These are phyloP conservation scores for Blastobotrys peoriensis DNA, from an alignment of 805 yeast species.

Conservation along the genomic window DNA sequence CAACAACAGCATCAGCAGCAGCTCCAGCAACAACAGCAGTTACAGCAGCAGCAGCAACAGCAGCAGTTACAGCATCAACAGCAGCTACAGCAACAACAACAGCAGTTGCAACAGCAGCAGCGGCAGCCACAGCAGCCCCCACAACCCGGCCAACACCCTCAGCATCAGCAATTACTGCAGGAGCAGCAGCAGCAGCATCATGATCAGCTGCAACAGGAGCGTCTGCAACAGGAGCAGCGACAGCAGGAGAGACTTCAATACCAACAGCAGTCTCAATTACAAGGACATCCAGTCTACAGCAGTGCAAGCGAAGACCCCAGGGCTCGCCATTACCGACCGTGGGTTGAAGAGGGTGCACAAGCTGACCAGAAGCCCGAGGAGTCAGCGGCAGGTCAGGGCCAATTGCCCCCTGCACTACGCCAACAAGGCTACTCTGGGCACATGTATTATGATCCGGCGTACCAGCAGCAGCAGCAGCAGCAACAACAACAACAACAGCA, in stretches of 20 bases:
- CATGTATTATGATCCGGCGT: too few species aligned
- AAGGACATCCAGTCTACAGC: too few species aligned
- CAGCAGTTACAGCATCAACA: constrained; percentile 10
- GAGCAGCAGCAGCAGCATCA: constrained; percentile 10
- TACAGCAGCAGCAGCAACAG: constrained; percentile 7
- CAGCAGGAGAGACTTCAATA: constrained; percentile 10
- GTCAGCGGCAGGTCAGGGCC: too few species aligned
- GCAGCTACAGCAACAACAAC: constrained; percentile 10
- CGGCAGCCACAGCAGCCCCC: constrained; percentile 16
- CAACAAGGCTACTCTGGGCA: too few species aligned
- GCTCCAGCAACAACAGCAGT: constrained; percentile 10
- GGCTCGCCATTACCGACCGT: too few species aligned
- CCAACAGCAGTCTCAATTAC: constrained; percentile 8
- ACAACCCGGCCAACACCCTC: constrained; percentile 8
- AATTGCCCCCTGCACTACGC: too few species aligned
- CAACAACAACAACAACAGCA: constrained; percentile 9
- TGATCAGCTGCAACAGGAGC: constrained; percentile 7
- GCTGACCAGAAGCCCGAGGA: too few species aligned
- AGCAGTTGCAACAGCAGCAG: constrained; percentile 10
- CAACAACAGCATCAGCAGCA: constrained; percentile 5
- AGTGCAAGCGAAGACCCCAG: too few species aligned
- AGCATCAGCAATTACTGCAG: constrained; percentile 3
- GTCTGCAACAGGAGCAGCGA: constrained; percentile 9
- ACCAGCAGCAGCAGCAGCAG: too few species aligned
- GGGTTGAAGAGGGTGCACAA: too few species aligned